phyloP scores from a whole-genome alignment of 257 asterid species.

The Plantago major region DNA sequence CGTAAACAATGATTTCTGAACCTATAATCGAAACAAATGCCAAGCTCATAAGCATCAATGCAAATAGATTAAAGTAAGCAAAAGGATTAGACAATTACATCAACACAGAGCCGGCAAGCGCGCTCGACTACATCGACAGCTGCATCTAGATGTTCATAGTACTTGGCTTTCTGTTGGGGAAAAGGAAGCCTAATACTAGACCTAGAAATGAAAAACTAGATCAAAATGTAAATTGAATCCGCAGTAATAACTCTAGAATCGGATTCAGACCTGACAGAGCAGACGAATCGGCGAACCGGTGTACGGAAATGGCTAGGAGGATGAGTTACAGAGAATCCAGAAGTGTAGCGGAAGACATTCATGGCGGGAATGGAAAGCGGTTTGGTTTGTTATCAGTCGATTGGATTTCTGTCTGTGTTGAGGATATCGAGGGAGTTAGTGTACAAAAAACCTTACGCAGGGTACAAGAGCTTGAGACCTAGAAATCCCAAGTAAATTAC shows the following conservation, averaged over 20 bases:
- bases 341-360: conserved; percentile 52
- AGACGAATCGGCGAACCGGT: conserved; percentile 40
- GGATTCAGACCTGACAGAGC: conserved; percentile 45
- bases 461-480: not conserved
- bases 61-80: not conserved
- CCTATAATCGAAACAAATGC: conserved; percentile 40
- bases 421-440: not conserved
- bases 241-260: not conserved
- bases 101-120: conserved; percentile 86
- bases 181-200: conserved; percentile 56
- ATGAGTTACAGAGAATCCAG: conserved; percentile 34
- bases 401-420: not conserved
- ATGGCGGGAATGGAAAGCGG: conserved; percentile 41
- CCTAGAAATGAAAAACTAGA: conserved; percentile 34
- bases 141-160: conserved; percentile 65
- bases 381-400: no score
- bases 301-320: conserved; percentile 31
- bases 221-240: conserved; percentile 4
- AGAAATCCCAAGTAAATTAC: no score
- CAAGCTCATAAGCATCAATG: not conserved
- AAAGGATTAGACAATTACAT: conserved; percentile 35
- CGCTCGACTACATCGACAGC: conserved; percentile 81
- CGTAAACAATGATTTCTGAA: conserved; percentile 62
- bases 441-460: not conserved
- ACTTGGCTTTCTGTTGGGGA: conserved; percentile 49